These are phyloP conservation scores for Amphichorda felina DNA, from an alignment of 2,329 filamentous ascomycete species.

Conservation along the genomic window DNA sequence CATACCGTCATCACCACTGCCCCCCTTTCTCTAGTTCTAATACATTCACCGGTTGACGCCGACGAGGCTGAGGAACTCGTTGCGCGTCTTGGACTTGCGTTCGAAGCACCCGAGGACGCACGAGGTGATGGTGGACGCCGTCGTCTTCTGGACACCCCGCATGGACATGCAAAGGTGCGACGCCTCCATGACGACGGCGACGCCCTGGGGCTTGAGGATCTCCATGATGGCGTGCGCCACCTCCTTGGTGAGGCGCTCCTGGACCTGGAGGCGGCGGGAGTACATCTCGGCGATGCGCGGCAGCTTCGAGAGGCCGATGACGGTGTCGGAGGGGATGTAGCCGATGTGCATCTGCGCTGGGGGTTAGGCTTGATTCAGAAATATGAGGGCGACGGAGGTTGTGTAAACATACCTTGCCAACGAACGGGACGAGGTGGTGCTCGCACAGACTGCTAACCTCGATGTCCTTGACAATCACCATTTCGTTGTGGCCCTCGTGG, in stretches of 20 bases:
- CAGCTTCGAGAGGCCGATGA: constrained; percentile 91
- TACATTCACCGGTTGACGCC: constrained; percentile 36
- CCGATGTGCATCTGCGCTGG: constrained; percentile 86
- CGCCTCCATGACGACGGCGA: constrained; percentile 95
- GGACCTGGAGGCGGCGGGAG: constrained; percentile 81
- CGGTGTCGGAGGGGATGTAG: constrained; percentile 84
- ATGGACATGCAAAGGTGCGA: constrained; percentile 98
- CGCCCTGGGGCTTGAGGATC: constrained; percentile 83
- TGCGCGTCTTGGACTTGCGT: constrained; percentile 81
- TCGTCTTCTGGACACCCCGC: constrained; percentile 92
- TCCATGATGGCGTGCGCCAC: constrained; percentile 91
- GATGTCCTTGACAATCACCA: constrained; percentile 83
- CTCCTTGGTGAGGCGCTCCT: constrained; percentile 92
- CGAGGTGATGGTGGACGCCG: constrained; percentile 80
- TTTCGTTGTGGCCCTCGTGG: constrained; percentile 90
- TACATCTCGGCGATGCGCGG: constrained; percentile 97
- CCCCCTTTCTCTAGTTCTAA: no score
- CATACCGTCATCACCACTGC: no score
- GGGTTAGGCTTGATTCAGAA: no score
- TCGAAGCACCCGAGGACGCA: constrained; percentile 97
- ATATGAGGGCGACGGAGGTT: no score
- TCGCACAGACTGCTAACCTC: constrained; percentile 63
- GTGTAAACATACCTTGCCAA: constrained; percentile 57
- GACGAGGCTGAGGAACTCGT: constrained; percentile 83
- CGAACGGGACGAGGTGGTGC: constrained; percentile 94